A percentile compares a stretch with the other conserved stretches of the same genome.
Conservation (phyloP, 2,329 filamentous ascomycete genomes). For the Talaromyces amestolkiae region DNA sequence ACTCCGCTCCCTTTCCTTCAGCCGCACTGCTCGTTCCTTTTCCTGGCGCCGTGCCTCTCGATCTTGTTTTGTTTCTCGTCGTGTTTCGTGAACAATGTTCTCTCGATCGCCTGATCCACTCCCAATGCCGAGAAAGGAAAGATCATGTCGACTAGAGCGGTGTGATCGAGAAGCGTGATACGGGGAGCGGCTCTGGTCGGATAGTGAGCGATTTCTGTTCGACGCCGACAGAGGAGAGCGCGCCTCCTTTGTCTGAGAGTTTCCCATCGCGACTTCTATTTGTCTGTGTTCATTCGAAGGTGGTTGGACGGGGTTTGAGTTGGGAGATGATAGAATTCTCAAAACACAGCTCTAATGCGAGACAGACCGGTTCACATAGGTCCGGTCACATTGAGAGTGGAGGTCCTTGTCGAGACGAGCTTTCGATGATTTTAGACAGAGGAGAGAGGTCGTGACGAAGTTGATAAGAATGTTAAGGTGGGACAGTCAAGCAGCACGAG, state of each 20-base stretch:
- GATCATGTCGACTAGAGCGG: constrained; percentile 57
- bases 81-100: constrained; percentile 53
- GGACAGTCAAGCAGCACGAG: not conserved
- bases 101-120: constrained; percentile 49
- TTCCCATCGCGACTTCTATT: constrained; percentile 37
- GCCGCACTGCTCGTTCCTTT: constrained; percentile 69
- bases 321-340: not conserved
- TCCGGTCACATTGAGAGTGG: not conserved
- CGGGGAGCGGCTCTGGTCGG: constrained; percentile 30
- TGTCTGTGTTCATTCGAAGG: not conserved
- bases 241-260: constrained; percentile 48
- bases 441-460: not conserved
- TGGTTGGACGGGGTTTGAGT: not conserved
- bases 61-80: constrained; percentile 87
- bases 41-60: constrained; percentile 82
- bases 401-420: not conserved
- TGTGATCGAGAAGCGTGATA: constrained; percentile 45
- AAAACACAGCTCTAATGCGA: constrained; percentile 3
- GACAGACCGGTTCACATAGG: not conserved
- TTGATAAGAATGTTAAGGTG: not conserved
- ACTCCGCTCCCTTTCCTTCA: constrained; percentile 85
- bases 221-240: constrained; percentile 32
- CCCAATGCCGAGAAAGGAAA: constrained; percentile 59
- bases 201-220: constrained; percentile 31
- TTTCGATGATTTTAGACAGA: not conserved